Evolutionary conservation across 768 basidiomycete species (phyloP).

Genomic region (Leucosporidium scottii): DNA sequence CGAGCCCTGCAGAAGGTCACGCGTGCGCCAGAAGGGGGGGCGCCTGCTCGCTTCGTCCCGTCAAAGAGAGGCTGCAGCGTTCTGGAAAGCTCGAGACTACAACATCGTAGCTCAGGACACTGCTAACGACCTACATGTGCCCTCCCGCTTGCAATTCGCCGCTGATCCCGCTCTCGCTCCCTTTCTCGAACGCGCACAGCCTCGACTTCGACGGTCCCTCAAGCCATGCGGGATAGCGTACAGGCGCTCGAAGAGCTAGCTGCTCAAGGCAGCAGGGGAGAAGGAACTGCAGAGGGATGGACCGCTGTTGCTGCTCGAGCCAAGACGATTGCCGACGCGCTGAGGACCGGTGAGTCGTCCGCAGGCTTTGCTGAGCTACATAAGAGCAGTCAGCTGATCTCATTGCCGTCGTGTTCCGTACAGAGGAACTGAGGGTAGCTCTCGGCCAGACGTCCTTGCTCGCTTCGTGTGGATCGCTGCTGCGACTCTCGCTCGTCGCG

Average conservation of each 20-base stretch:
- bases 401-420: background rate
- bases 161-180: no score
- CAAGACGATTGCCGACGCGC: constrained; percentile 10
- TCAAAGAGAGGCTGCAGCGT: no score
- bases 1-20: no score
- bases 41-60: no score
- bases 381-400: background rate
- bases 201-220: background rate
- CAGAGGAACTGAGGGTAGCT: constrained; percentile 11
- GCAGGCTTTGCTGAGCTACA: background rate
- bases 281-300: constrained; percentile 2
- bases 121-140: no score
- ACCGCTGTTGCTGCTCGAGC: background rate
- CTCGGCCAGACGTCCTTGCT: background rate
- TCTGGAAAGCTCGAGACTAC: no score
- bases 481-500: background rate
- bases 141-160: no score
- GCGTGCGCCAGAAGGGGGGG: no score
- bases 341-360: constrained; percentile 14
- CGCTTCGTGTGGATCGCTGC: background rate
- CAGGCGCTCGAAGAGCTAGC: background rate
- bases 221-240: background rate
- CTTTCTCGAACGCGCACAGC: no score
- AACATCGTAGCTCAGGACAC: no score
- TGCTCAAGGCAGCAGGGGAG: background rate